Base-by-base conservation (phyloP, 257 asterid genomes). In the Lithospermum erythrorhizon region DNA sequence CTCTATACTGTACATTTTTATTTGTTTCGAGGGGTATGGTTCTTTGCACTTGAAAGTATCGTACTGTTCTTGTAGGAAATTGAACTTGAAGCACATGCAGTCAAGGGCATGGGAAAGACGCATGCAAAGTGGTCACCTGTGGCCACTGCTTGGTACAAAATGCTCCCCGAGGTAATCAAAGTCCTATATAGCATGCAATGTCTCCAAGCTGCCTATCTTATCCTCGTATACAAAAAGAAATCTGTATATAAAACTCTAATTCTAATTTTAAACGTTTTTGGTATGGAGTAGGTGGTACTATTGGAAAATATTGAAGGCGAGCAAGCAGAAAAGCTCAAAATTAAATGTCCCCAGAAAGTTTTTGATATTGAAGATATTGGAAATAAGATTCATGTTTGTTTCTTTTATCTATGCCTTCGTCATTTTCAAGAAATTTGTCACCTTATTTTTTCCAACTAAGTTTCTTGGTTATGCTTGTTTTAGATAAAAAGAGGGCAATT, bases 91-190 rank as follows among this genome's bases (percentile, higher is more conserved):
- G 99, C 91, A 2, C 99, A 86, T 84, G 96, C 95, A 70, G 94
- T 86, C 65, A 93, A 93, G 75, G 97, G 99, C 70, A 59, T 83
- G 72, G 99, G 97, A 52, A 89, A 84, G 82, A 85, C 90, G 3
- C 99, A 93, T 65, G 99, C 97, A 48, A 93, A 93, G 76, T 93
- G 99, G 99, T 93, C 99, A 27, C 96, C 97, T 49, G 95, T 93
- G 64, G 99, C 96, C 67, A 93, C 97, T 59, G 89, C 99, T 59
- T 89, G 97, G 97, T 89, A 89, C 75, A 89, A 96, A 76, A 86
- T 93, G 97, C 96, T 84, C 47, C 99, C 99, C 7, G 99, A 93
- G 99, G 97, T 93, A 70, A 37, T 59, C 35, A 41, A 11, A 18
- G 64, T 30, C 21, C 21, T 52, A 35, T 35, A 10, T 35, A 24